Evolutionary conservation across 2,329 filamentous ascomycete species (phyloP), one percentile per base, ranked within the genome.

Genomic region (Ophiostoma piceae): DNA sequence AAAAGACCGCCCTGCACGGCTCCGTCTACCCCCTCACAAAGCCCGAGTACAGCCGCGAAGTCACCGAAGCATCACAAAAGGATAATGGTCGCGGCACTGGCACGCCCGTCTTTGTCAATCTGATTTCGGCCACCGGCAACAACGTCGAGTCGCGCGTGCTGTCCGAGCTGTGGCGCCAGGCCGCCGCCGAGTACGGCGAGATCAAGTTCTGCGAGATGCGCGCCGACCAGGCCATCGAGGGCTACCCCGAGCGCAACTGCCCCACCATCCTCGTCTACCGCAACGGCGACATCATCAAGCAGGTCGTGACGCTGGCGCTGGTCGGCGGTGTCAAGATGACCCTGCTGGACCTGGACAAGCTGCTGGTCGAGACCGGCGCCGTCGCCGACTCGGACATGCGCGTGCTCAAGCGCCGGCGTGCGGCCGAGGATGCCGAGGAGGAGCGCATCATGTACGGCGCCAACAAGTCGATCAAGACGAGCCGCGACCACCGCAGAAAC

Each of bases 151-250:
- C 93, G 3, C 86, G 91, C 71, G 83, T 97, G 3, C 80, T 98
- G 75, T 88, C 89, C 0, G 91, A 96, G 77, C 83, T 97, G 26
- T 99, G 94, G 94, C 85, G 90, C 47, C 88, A 93, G 76, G 85
- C 95, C 57, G 94, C 95, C 0, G 81, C 80, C 71, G 92, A 94
- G 76, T 99, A 93, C 77, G 92, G 93, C 26, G 94, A 99, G 74
- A 83, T 99, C 79, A 99, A 99, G 81, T 99, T 99, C 80, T 98
- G 94, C 79, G 92, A 98, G 81, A 98, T 99, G 74, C 87, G 90
- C 74, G 95, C 90, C 7, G 89, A 92, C 77, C 88, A 97, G 81
- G 97, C 95, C 71, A 97, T 99, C 75, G 95, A 98, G 78, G 92
- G 92, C 57, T 99, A 99, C 79, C 95, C 95, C 1, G 95, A 98